Conservation (phyloP, 106 monocot species). For the Dendrobium huoshanense region DNA sequence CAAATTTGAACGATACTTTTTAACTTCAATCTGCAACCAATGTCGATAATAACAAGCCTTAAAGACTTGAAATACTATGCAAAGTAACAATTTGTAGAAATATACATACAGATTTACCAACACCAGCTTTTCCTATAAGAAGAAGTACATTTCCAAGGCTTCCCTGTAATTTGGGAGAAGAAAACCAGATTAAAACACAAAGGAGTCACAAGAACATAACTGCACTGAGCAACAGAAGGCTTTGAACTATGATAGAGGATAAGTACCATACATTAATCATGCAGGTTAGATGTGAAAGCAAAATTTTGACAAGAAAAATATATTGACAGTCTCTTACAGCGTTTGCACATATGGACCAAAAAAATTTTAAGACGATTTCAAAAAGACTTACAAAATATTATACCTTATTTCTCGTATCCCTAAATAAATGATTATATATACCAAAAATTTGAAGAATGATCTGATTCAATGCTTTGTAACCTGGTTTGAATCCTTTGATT, state of each 20-base stretch:
- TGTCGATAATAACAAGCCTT: neutral
- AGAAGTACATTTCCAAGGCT: conserved; percentile 39
- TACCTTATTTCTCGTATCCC: too few relatives aligned
- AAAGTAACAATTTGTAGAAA: conserved; percentile 1
- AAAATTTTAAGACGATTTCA: too few relatives aligned
- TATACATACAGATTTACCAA: conserved; percentile 84
- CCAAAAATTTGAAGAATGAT: too few relatives aligned
- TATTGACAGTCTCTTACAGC: neutral
- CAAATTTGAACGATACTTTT: neutral
- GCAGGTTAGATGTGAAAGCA: neutral
- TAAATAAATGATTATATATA: too few relatives aligned
- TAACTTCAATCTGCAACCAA: neutral
- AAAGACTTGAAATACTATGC: neutral
- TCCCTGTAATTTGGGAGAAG: conserved; percentile 22
- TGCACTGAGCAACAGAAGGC: neutral
- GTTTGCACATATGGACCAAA: neutral
- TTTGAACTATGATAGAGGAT: neutral
- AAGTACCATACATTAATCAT: neutral
- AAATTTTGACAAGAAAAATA: neutral
- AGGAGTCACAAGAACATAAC: neutral
- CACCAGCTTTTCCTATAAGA: conserved; percentile 78
- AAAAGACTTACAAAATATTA: too few relatives aligned
- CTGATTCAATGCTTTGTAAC: too few relatives aligned
- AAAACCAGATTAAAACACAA: neutral
- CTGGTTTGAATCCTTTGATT: too few relatives aligned